Conservation (phyloP, 225 moss, liverwort and hornwort species). For the Marchantia polymorpha region DNA sequence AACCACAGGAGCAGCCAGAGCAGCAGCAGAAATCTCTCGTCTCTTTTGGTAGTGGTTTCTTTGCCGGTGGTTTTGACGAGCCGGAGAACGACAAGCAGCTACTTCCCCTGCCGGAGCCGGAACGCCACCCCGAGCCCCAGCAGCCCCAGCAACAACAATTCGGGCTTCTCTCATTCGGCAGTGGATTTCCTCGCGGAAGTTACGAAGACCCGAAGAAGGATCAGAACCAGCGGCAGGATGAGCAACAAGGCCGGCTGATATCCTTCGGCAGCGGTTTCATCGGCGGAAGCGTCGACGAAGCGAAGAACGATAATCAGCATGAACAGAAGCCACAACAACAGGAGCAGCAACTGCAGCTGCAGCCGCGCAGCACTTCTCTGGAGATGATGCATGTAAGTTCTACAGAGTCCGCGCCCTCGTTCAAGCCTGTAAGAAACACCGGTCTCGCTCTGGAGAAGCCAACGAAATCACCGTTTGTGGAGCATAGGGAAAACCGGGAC, state of each 20-base stretch:
- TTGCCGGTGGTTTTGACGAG: slow-evolving; percentile 9
- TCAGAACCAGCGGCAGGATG: not conserved
- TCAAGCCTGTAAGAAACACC: not conserved
- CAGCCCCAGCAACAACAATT: slow-evolving; percentile 1
- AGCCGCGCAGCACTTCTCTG: not conserved
- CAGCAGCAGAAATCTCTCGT: slow-evolving; percentile 1
- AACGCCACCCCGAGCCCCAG: not conserved
- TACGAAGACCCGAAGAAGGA: not conserved
- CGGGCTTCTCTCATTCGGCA: not conserved
- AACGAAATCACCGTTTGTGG: not conserved
- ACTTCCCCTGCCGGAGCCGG: not conserved
- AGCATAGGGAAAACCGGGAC: not conserved
- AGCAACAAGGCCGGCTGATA: not conserved
- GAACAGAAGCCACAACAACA: not conserved
- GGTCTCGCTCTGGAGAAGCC: not conserved
- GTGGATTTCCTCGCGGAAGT: not conserved
- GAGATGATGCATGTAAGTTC: not conserved
- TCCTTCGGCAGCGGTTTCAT: not conserved
- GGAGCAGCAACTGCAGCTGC: not conserved
- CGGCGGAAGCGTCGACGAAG: not conserved
- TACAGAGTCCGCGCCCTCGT: not conserved
- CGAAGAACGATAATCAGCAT: not conserved
- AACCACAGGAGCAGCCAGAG: not conserved
- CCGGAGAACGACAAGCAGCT: not conserved
- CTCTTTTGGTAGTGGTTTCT: slow-evolving; percentile 13